Conservation (phyloP, 805 yeast genomes). For the Zygotorulaspora florentina region DNA sequence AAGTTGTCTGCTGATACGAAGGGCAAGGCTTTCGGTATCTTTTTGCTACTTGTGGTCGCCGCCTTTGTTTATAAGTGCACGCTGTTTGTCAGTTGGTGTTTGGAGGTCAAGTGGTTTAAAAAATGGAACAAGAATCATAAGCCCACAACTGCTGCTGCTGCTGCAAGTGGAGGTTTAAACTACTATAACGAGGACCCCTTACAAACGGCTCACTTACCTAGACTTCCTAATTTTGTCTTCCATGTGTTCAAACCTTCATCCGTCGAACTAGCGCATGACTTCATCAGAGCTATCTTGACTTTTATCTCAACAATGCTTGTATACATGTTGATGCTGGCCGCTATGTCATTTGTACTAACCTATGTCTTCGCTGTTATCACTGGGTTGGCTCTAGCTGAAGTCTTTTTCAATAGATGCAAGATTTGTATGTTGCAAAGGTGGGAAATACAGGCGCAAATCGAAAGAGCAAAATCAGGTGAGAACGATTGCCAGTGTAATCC, state of each 20-base stretch:
- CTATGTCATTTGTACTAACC: conserved; percentile 62
- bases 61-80: conserved; percentile 59
- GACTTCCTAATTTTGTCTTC: conserved; percentile 28
- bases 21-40: conserved; percentile 71
- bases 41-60: conserved; percentile 53
- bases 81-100: conserved; percentile 54
- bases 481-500: conserved; percentile 29
- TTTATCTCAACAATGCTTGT: conserved; percentile 63
- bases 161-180: conserved; percentile 10
- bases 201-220: conserved; percentile 23
- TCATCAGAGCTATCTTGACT: conserved; percentile 50
- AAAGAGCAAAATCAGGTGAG: conserved; percentile 25
- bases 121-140: conserved; percentile 31
- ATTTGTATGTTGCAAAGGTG: conserved; percentile 31
- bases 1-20: conserved; percentile 48
- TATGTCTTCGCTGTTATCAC: conserved; percentile 71
- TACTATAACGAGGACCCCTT: conserved; percentile 22
- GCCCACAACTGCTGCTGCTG: conserved; percentile 1
- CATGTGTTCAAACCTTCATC: conserved; percentile 31
- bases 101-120: conserved; percentile 65
- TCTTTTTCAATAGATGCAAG: conserved; percentile 55
- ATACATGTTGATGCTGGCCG: conserved; percentile 72
- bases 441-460: conserved; percentile 31
- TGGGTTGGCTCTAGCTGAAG: conserved; percentile 68
- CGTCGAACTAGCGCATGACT: conserved; percentile 39